Evolutionary conservation across 306 rosid species (phyloP).

Genomic region (Castanospermum australe): DNA sequence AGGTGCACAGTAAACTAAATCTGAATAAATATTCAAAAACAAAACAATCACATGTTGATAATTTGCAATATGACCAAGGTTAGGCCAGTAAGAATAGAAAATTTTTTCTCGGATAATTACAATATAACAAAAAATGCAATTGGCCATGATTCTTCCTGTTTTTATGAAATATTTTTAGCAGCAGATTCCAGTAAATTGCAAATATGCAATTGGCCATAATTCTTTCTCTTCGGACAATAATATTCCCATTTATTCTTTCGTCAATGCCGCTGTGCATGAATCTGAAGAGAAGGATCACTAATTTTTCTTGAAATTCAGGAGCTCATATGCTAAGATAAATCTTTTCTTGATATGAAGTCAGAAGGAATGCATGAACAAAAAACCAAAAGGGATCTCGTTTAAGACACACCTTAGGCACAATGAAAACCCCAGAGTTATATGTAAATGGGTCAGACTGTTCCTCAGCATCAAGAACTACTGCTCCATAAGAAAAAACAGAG

Average conservation of each 20-base stretch:
- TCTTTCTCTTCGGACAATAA: neutral
- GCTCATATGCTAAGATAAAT: neutral
- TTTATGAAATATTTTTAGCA: neutral
- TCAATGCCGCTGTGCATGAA: neutral
- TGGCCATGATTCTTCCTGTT: neutral
- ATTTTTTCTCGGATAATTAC: neutral
- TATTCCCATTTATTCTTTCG: constrained; percentile 3
- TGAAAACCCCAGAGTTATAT: constrained; percentile 87
- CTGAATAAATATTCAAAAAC: neutral
- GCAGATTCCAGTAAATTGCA: constrained; percentile 1
- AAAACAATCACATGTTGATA: neutral
- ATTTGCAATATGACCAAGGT: neutral
- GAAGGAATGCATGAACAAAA: neutral
- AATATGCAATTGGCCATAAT: neutral
- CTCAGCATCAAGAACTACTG: constrained; percentile 82
- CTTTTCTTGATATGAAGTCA: neutral
- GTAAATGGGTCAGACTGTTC: constrained; percentile 60
- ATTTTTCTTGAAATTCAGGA: neutral
- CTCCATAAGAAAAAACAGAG: constrained; percentile 67
- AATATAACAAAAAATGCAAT: neutral
- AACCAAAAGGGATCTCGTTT: neutral
- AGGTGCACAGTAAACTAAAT: neutral
- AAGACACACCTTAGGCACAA: constrained; percentile 86
- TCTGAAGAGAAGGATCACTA: neutral
- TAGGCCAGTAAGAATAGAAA: neutral